Evolutionary conservation across 371 early-diverging fungal species (phyloP), one percentile per base, ranked within the genome.

Genomic region (Syncephalastrum monosporum): DNA sequence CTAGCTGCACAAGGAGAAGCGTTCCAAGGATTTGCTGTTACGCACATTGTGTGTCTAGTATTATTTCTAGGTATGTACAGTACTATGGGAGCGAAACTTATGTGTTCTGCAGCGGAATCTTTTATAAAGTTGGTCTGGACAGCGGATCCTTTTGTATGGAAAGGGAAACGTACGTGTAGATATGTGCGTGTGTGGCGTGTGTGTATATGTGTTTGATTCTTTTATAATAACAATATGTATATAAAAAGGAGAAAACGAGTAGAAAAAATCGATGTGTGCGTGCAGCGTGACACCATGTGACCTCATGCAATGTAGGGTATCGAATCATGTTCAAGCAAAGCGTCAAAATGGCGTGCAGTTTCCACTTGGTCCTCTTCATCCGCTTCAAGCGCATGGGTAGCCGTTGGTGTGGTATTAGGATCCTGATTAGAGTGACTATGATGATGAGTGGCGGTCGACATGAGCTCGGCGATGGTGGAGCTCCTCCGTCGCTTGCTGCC

Each of bases 251-350:
- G 5, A 38, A 5, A 6, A 15, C 42, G 54, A 17, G 12, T 1
- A 38, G 10, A 25, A 14, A 51, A 29, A 51, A 16, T 13, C 41
- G n/a, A 15, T 46, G 27, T 17, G 50, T 50, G 44, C 41, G 51
- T 50, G 43, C 25, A 57, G 43, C 41, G 23, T 19, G 42, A 15
- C 17, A 47, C 10, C 8, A 33, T 13, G 17, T 23, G 29, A 17
- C 16, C 27, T 57, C 66, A 77, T 64, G 77, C 77, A 61, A 77
- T 77, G 56, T 78, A 78, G 64, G 75, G 71, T 65, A 75, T 73
- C 60, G 57, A 57, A 44, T 71, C 69, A 59, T 65, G 60, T 45
- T 67, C 61, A 43, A 73, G 46, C 50, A 78, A 25, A 43, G 66
- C 63, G 53, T 75, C 74, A 55, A 78, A 78, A 68, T 78, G 79